A percentile compares a stretch with the other conserved stretches of the same genome.
Evolutionary conservation across 2,329 filamentous ascomycete genomes (phyloP).

Genomic region (Colletotrichum plurivorum): DNA sequence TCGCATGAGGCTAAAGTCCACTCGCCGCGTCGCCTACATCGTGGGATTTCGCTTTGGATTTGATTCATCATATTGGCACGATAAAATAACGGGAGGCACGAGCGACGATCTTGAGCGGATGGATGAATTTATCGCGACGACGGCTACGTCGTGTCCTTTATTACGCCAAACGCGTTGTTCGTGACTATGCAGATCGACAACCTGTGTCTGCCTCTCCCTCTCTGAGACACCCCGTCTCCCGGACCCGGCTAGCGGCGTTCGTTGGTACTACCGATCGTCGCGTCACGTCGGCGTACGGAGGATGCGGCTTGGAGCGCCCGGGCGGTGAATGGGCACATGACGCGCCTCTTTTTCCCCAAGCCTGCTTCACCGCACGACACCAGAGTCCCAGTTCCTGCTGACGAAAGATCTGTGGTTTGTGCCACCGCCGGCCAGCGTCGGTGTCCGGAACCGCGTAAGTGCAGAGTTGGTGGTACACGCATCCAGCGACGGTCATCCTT

Average conservation of each 20-base stretch:
- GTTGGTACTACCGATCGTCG: not conserved
- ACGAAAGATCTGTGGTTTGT: not conserved
- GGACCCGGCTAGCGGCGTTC: slow-evolving; percentile 2
- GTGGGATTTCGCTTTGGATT: not conserved
- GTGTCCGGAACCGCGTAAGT: not conserved
- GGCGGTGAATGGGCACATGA: not conserved
- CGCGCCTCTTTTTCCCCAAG: not conserved
- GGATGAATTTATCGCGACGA: too few relatives aligned
- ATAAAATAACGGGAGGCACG: too few relatives aligned
- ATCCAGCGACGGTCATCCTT: too few relatives aligned
- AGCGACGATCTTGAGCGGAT: too few relatives aligned
- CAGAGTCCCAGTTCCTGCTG: not conserved
- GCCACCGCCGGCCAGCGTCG: not conserved
- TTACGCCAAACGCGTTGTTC: too few relatives aligned
- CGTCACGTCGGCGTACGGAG: slow-evolving; percentile 3
- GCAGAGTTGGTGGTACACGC: too few relatives aligned
- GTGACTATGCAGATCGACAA: not conserved
- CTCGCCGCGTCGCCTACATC: not conserved
- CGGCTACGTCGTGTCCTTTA: too few relatives aligned
- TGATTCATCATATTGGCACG: too few relatives aligned
- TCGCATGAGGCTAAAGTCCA: not conserved
- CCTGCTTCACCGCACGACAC: not conserved
- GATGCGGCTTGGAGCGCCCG: not conserved
- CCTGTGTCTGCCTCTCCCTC: not conserved
- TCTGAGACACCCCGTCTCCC: slow-evolving; percentile 7